phyloP scores from a whole-genome alignment of 345 rosid genomes.

The Eucalyptus caleyi region DNA sequence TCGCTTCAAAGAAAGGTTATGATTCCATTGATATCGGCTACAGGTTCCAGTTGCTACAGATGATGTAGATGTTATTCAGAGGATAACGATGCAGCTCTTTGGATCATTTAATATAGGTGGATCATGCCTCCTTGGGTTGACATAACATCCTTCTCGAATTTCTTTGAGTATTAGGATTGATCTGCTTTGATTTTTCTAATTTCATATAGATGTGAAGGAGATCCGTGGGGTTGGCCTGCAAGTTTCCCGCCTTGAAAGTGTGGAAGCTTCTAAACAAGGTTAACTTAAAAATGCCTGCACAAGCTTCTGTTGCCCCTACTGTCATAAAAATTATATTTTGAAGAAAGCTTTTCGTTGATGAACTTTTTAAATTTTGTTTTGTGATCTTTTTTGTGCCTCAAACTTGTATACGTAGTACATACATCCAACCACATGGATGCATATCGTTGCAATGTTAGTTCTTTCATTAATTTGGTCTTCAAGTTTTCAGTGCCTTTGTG shows the following conservation, averaged over 20 bases:
- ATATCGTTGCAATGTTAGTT: neutral
- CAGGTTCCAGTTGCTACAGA: slow-evolving; percentile 81
- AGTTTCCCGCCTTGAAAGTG: slow-evolving; percentile 82
- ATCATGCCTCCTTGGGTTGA: neutral
- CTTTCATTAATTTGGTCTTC: neutral
- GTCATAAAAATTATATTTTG: neutral
- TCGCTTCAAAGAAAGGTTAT: neutral
- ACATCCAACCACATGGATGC: neutral
- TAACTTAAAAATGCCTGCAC: neutral
- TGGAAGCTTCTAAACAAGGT: slow-evolving; percentile 57
- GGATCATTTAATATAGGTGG: slow-evolving; percentile 60
- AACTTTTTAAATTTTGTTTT: neutral
- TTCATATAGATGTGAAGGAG: slow-evolving; percentile 54
- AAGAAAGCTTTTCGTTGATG: neutral
- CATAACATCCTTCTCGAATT: neutral
- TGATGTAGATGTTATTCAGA: slow-evolving; percentile 66
- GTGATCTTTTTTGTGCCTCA: neutral
- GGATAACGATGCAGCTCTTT: slow-evolving; percentile 71
- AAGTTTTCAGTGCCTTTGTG: neutral
- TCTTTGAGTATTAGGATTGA: neutral
- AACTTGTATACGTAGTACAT: neutral
- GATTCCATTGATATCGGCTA: neutral
- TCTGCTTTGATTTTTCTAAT: neutral
- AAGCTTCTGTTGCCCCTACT: neutral
- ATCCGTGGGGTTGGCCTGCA: slow-evolving; percentile 95